phyloP scores from a whole-genome alignment of 129 eudicot genomes.

The Logfia minima region DNA sequence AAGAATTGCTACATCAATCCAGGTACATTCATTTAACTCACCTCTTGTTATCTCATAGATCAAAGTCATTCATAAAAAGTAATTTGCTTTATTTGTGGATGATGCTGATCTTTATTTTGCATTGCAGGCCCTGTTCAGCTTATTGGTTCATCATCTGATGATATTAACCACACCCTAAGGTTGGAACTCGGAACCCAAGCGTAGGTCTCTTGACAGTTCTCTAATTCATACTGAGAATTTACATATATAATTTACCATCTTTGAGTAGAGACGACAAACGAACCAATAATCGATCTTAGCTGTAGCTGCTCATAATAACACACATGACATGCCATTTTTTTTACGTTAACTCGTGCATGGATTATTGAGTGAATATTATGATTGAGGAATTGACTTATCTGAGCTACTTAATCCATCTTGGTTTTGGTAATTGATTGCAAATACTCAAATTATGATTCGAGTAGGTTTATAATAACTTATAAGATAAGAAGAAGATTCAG shows the following conservation, averaged over 20 bases:
- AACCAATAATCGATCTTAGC: constrained; percentile 16
- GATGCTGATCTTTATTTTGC: constrained; percentile 1
- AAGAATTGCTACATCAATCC: constrained; percentile 77
- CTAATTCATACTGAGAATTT: constrained; percentile 8
- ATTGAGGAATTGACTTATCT: neutral
- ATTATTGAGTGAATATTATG: neutral
- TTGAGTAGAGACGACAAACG: neutral
- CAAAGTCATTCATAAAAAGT: neutral
- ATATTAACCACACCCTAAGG: constrained; percentile 55
- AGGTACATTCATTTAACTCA: constrained; percentile 38
- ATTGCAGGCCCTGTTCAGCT: constrained; percentile 80
- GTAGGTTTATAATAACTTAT: too few species aligned
- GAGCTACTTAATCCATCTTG: too few species aligned
- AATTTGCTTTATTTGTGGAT: neutral
- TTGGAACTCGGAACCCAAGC: constrained; percentile 84
- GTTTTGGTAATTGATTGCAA: too few species aligned
- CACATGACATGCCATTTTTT: neutral
- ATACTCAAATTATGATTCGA: too few species aligned
- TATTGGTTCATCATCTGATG: constrained; percentile 56
- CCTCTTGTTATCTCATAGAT: neutral
- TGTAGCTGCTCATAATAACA: constrained; percentile 1
- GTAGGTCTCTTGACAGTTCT: constrained; percentile 18
- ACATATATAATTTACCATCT: neutral
- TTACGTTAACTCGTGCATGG: neutral
- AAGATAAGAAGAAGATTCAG: too few species aligned